Evolutionary conservation across 2,329 filamentous ascomycete genomes (phyloP).

Genomic region (Teratosphaeria zuluensis): DNA sequence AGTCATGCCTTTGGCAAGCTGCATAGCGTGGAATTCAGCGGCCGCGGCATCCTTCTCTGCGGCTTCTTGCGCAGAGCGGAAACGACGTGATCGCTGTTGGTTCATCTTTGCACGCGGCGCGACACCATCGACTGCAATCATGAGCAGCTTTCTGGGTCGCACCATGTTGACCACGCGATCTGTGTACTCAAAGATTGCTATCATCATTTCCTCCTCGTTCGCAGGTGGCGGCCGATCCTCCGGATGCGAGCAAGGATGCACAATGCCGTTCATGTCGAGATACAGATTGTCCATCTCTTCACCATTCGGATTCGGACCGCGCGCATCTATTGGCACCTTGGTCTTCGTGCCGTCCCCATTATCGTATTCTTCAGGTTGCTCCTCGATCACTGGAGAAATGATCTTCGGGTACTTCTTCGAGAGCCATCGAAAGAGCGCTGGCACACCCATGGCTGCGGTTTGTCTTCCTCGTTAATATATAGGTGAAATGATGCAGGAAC

Average conservation of each 20-base stretch:
- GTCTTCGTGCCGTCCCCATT: slow-evolving; percentile 71
- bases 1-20: slow-evolving; percentile 53
- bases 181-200: slow-evolving; percentile 97
- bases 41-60: slow-evolving; percentile 90
- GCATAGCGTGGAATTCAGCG: slow-evolving; percentile 72
- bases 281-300: slow-evolving; percentile 98
- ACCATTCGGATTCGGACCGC: slow-evolving; percentile 82
- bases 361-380: slow-evolving; percentile 66
- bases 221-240: slow-evolving; percentile 84
- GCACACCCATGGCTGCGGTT: slow-evolving; percentile 67
- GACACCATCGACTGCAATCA: slow-evolving; percentile 98
- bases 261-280: slow-evolving; percentile 98
- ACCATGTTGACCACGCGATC: slow-evolving; percentile 98
- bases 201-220: slow-evolving; percentile 98
- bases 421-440: slow-evolving; percentile 91
- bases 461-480: neutral
- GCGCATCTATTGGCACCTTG: slow-evolving; percentile 74
- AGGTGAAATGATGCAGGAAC: neutral
- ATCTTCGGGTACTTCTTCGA: slow-evolving; percentile 98
- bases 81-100: slow-evolving; percentile 91
- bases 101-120: slow-evolving; percentile 99
- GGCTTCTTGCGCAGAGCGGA: slow-evolving; percentile 87
- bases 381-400: slow-evolving; percentile 81
- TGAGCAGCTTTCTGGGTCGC: slow-evolving; percentile 83
- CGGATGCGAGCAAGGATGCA: slow-evolving; percentile 95